Base-by-base conservation (phyloP, 2,329 filamentous ascomycete species). In the Akanthomyces uredinophilus region DNA sequence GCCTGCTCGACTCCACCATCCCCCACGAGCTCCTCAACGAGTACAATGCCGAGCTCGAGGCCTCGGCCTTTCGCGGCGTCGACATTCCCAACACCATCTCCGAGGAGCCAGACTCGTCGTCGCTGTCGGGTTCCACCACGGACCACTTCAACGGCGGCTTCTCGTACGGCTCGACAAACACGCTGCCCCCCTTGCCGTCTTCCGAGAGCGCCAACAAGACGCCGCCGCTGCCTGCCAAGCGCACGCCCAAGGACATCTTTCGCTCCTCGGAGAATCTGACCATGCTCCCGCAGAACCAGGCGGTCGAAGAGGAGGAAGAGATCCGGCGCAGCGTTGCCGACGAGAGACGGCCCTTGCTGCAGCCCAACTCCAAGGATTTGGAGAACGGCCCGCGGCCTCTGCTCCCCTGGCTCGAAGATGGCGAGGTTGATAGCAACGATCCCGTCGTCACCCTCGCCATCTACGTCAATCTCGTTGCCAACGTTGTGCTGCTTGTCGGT, bases 11-110 rank as follows among this genome's bases (percentile, higher is more conserved):
- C 75, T 96, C 92, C 10, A 93, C 91, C 35, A 84, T 96, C n/a
- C 93, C 93, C 2, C 93, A 96, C 71, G 88, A 94, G 69, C 80
- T 98, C 50, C 87, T 98, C 63, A 93, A 96, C 71, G 93, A 97
- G 74, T 97, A 96, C 74, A 87, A 75, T 41, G 73, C 87, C 66
- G 79, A 88, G 65, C 78, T 86, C 55, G 79, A 84, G 49, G 79
- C 79, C 22, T 82, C 79, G 44, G 80, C 80, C 27, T 81, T 84
- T 65, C 79, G 79, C 53, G 77, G 79, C 54, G 70, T 84, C 63
- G 83, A 86, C 67, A 83, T 92, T 7, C 90, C 91, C 1, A 80
- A 84, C 37, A 92, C 90, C 13, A 95, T 95, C 67, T 77, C 81
- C n/a, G 91, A 95, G 71, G 89, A 92, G 70, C 75, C 80, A 1